Base-by-base conservation (phyloP, 2,329 filamentous ascomycete genomes). In the Sporothrix inflata region DNA sequence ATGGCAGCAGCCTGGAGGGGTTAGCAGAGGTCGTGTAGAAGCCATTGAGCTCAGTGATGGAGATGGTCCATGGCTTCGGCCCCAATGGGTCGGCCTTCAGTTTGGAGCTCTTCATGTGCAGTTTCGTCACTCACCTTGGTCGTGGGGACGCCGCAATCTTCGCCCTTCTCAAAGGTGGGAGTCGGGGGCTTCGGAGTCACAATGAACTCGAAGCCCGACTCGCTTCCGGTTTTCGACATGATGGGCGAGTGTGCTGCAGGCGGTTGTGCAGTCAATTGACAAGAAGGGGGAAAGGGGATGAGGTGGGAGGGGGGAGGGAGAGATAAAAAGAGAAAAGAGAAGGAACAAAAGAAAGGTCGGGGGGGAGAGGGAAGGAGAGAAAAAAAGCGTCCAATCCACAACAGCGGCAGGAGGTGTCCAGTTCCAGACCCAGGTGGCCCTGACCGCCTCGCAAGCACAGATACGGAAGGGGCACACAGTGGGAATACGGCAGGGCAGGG, bases 1-100 rank as follows among this genome's bases (percentile, higher is more conserved):
- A 98, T 98, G 74, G 94, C 84, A 42, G 93, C 91, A 79, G 90
- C 95, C 94, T 97, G n/a, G 14, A 51, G 19, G 12, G 11, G 55
- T 77, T 61, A 77, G 76, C 21, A n/a, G 11, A n/a, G 2, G 49
- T 30, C 27, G 21, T 42, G 34, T 5, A 34, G 60, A 45, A 16
- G 38, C 60, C 60, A 45, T 65, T 65, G 38, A 42, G 21, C 38
- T 45, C 16, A 12, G 11, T 16, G 11, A 65, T 30, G 30, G 12
- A 27, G 42, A 7, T 24, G 42, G 45, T 34, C 11, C 47, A 67
- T 38, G n/a, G 42, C 27, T 27, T 19, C 4, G 38, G 7, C 14
- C n/a, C n/a, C 38, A 24, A 65, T 65, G 38, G 38, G 8, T 49
- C 34, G 42, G 63, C 24, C 42, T 2, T 14, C 5, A 63, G 67